Percentiles rank a stretch among this genome's conserved stretches.
Evolutionary conservation across 306 rosid species (phyloP).

Genomic region (Dryas drummondii): DNA sequence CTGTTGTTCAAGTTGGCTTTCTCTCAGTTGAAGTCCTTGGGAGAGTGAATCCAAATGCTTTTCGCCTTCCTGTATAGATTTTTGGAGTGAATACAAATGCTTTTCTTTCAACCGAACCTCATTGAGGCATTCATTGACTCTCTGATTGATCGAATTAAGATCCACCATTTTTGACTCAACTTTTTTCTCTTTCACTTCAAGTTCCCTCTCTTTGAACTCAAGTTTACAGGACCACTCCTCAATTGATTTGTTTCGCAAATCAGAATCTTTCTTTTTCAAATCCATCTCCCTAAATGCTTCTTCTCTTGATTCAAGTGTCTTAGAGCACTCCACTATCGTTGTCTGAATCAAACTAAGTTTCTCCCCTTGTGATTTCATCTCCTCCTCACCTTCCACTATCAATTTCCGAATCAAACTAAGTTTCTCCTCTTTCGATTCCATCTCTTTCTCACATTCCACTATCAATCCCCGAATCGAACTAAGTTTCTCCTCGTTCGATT

Average conservation of each 20-base stretch:
- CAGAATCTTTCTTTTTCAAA: not conserved
- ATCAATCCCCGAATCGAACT: not conserved
- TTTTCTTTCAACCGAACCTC: constrained; percentile 31
- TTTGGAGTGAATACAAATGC: not conserved
- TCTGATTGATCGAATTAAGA: not conserved
- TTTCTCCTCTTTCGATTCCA: constrained; percentile 10
- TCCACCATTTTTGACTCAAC: constrained; percentile 1
- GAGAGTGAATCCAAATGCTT: constrained; percentile 10
- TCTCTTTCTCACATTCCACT: constrained; percentile 19
- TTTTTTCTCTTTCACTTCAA: not conserved
- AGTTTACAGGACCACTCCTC: not conserved
- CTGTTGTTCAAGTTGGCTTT: constrained; percentile 20
- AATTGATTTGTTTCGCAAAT: not conserved
- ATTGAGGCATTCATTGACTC: constrained; percentile 11
- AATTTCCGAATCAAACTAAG: not conserved
- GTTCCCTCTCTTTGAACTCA: not conserved
- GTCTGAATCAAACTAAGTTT: not conserved
- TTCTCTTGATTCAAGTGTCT: too few species aligned
- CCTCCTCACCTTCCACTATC: not conserved
- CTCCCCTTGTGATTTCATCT: not conserved
- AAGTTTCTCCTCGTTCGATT: constrained; percentile 1
- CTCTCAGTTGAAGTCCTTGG: constrained; percentile 27
- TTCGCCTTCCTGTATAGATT: constrained; percentile 8
- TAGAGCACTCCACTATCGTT: too few species aligned
- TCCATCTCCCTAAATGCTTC: too few species aligned